A percentile compares a stretch with the other conserved stretches of the same genome.
Conservation (phyloP, 2,329 filamentous ascomycete species). For the Phoma sp. region DNA sequence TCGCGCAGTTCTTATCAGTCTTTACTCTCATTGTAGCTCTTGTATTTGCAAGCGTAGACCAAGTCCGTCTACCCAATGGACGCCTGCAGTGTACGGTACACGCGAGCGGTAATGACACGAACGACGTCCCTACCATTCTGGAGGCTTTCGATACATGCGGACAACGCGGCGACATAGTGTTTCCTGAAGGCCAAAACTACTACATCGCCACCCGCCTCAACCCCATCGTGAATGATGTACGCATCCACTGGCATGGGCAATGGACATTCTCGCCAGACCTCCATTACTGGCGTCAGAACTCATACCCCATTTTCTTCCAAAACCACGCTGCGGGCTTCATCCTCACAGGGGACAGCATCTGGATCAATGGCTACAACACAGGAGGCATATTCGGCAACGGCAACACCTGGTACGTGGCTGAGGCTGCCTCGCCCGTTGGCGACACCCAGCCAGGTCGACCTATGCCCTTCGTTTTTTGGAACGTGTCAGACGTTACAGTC, state of each 20-base stretch:
- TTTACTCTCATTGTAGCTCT: not conserved
- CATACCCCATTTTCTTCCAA: constrained; percentile 5
- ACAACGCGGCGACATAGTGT: constrained; percentile 2
- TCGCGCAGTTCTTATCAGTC: not conserved
- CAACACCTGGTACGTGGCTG: constrained; percentile 6
- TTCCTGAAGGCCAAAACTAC: constrained; percentile 1
- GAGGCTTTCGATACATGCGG: not conserved
- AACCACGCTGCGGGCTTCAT: constrained; percentile 8
- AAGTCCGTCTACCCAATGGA: not conserved
- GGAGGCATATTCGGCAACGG: constrained; percentile 6
- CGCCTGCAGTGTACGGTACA: constrained; percentile 3
- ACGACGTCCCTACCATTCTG: constrained; percentile 1
- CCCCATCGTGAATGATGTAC: constrained; percentile 1
- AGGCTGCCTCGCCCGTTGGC: constrained; percentile 5
- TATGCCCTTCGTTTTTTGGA: constrained; percentile 10
- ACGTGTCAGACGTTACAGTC: not conserved
- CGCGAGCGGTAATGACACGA: not conserved
- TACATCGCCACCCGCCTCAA: constrained; percentile 4
- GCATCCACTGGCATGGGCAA: constrained; percentile 7
- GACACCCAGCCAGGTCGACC: constrained; percentile 6
- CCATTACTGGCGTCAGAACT: constrained; percentile 1
- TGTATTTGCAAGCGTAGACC: not conserved
- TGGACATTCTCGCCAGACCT: constrained; percentile 6
- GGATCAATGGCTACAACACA: constrained; percentile 6
- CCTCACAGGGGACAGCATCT: constrained; percentile 1